These are phyloP conservation scores for Phyllosticta ampelicida DNA, from an alignment of 2,329 filamentous ascomycete species.

Conservation along the genomic window DNA sequence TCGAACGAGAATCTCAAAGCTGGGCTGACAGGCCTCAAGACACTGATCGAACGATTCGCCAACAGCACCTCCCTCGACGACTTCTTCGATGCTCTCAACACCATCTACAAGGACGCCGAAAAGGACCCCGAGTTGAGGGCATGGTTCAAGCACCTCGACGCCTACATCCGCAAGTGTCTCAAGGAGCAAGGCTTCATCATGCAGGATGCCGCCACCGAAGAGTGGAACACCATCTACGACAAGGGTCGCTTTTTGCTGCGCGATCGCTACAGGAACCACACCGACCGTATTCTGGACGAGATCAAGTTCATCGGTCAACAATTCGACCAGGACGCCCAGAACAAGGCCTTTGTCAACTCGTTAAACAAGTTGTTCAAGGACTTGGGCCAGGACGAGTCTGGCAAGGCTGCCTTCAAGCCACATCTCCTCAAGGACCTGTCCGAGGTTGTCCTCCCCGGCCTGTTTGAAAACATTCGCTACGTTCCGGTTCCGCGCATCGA, in stretches of 20 bases:
- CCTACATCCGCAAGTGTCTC: slow-evolving; percentile 70
- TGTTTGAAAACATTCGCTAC: slow-evolving; percentile 80
- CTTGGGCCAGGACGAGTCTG: slow-evolving; percentile 76
- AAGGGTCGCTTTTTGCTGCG: slow-evolving; percentile 77
- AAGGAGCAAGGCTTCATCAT: slow-evolving; percentile 87
- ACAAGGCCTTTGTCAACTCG: slow-evolving; percentile 66
- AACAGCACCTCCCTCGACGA: slow-evolving; percentile 87
- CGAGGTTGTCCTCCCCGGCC: slow-evolving; percentile 71
- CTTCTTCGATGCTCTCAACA: slow-evolving; percentile 71
- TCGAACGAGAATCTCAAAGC: slow-evolving; percentile 21
- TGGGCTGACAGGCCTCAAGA: slow-evolving; percentile 49
- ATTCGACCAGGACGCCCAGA: slow-evolving; percentile 80
- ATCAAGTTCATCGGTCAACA: slow-evolving; percentile 81
- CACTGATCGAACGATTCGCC: slow-evolving; percentile 86
- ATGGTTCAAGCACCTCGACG: slow-evolving; percentile 76
- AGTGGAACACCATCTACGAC: slow-evolving; percentile 81
- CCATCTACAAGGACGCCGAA: slow-evolving; percentile 80
- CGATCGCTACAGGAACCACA: slow-evolving; percentile 77
- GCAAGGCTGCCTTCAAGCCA: slow-evolving; percentile 83
- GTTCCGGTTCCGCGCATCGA: slow-evolving; percentile 91
- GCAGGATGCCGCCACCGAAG: slow-evolving; percentile 63
- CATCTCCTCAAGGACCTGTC: slow-evolving; percentile 82
- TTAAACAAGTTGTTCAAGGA: slow-evolving; percentile 79
- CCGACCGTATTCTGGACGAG: slow-evolving; percentile 78
- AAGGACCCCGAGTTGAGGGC: slow-evolving; percentile 72